Evolutionary conservation across 805 yeast species (phyloP), one percentile per base, ranked within the genome.

Genomic region (Metschnikowia lachancei): DNA sequence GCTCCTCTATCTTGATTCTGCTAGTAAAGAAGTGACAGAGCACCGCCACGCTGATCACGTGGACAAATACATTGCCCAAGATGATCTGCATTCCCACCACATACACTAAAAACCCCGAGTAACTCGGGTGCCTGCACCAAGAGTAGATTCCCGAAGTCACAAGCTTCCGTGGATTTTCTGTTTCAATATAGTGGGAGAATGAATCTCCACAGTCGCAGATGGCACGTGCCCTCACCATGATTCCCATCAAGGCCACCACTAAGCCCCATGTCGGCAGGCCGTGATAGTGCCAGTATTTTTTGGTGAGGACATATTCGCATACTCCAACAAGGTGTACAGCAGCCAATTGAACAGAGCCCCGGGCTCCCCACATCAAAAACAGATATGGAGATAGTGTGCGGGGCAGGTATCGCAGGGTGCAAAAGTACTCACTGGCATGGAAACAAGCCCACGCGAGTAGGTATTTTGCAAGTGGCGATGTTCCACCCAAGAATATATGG

Each of bases 1-100:
- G 57, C 55, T 70, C 75, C 56, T 70, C 75, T 46, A 64, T 61
- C 40, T 52, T 50, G 17, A 70, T 69, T 18, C 75, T 51, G 16
- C 49, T 46, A 10, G 46, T 45, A 43, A 70, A 69, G 45, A 70
- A 70, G 31, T 42, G 39, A 11, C 46, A 37, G 22, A 70, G 50
- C 7, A 64, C 49, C 6, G 46, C 44, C 19, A 57, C 12, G 34
- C 59, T 50, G 11, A 48, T 42, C 3, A 55, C 45, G 24, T 60
- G 38, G 28, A 58, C 52, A 11, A 59, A 22, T 31, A 46, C 44
- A 39, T 67, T 70, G 10, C 54, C 51, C 29, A 70, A 45, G 11
- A 54, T 49, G 9, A 64, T 19, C 49, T 69, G 70, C 42, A 59
- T 42, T 9, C 75, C 75, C 26, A 63, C 51, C 11, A 57, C 66